phyloP scores from a whole-genome alignment of 2,329 filamentous ascomycete species.

The Coniochaeta sp. region DNA sequence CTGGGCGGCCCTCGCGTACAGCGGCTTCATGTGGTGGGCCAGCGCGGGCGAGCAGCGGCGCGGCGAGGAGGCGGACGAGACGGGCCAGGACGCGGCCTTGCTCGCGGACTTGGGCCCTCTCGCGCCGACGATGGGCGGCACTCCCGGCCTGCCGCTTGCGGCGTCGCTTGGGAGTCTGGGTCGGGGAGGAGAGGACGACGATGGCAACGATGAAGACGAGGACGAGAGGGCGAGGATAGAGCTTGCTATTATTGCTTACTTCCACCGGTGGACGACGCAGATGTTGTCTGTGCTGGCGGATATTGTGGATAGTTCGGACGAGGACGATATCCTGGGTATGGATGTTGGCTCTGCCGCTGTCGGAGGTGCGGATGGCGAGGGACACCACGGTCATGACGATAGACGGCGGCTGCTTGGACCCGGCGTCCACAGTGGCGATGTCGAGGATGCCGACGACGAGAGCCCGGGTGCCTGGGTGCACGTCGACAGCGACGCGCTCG shows the following conservation, averaged over 20 bases:
- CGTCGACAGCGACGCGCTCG: constrained; percentile 57
- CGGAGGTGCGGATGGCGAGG: constrained; percentile 6
- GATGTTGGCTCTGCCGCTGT: constrained; percentile 16
- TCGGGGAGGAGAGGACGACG: constrained; percentile 33
- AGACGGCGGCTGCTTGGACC: constrained; percentile 7
- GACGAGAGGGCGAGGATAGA: constrained; percentile 48
- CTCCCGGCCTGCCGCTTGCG: not conserved
- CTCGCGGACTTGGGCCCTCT: constrained; percentile 42
- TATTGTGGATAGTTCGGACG: constrained; percentile 44
- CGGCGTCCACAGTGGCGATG: not conserved
- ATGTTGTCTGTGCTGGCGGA: constrained; percentile 56
- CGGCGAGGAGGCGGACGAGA: constrained; percentile 52
- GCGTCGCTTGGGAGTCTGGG: constrained; percentile 26
- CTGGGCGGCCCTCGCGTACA: constrained; percentile 71
- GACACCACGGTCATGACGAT: constrained; percentile 14
- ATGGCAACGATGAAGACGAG: constrained; percentile 22
- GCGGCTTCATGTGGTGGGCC: constrained; percentile 86
- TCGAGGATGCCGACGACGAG: constrained; percentile 24
- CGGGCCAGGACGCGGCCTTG: constrained; percentile 44
- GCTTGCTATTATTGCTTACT: constrained; percentile 71
- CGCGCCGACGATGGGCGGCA: constrained; percentile 7
- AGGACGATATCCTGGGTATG: constrained; percentile 26
- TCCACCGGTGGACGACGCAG: constrained; percentile 65
- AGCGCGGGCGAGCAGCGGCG: constrained; percentile 67
- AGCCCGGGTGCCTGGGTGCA: constrained; percentile 32